Conservation (phyloP, 495 filamentous ascomycete genomes). For the Aspergillus hancockii region DNA sequence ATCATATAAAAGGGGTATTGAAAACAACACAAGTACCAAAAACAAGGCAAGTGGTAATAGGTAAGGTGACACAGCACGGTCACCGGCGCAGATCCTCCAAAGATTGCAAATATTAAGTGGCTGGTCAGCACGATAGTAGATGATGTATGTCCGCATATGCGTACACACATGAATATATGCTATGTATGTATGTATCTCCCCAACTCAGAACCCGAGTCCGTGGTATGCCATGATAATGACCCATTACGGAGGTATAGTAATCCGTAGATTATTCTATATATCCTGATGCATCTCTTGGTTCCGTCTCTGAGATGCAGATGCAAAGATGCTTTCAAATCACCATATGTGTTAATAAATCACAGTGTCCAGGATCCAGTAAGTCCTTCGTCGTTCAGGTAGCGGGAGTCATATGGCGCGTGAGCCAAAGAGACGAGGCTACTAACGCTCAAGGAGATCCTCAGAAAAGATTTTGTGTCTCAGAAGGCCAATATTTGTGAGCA, state of each 20-base stretch:
- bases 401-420: not conserved
- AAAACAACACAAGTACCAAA: slow-evolving; percentile 12
- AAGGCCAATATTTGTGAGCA: slow-evolving; percentile 5
- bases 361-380: not conserved
- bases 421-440: not conserved
- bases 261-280: not conserved
- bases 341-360: not conserved
- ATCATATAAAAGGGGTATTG: slow-evolving; percentile 41
- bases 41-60: slow-evolving; percentile 13
- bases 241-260: not conserved
- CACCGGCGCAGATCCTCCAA: slow-evolving; percentile 7
- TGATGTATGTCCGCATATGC: slow-evolving; percentile 20
- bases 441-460: not conserved
- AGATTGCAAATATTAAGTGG: slow-evolving; percentile 8
- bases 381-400: not conserved
- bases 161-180: slow-evolving; percentile 18
- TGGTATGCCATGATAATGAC: slow-evolving; percentile 1
- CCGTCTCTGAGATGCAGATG: not conserved
- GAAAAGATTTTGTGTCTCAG: slow-evolving; percentile 13
- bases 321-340: not conserved
- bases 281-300: not conserved
- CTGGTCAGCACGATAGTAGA: slow-evolving; percentile 12
- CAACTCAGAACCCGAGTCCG: not conserved
- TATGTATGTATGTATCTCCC: slow-evolving; percentile 14
- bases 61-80: slow-evolving; percentile 7